A percentile compares a stretch with the other conserved stretches of the same genome.
Conservation (phyloP, 495 filamentous ascomycete species). For the Penicillium robsamsonii region DNA sequence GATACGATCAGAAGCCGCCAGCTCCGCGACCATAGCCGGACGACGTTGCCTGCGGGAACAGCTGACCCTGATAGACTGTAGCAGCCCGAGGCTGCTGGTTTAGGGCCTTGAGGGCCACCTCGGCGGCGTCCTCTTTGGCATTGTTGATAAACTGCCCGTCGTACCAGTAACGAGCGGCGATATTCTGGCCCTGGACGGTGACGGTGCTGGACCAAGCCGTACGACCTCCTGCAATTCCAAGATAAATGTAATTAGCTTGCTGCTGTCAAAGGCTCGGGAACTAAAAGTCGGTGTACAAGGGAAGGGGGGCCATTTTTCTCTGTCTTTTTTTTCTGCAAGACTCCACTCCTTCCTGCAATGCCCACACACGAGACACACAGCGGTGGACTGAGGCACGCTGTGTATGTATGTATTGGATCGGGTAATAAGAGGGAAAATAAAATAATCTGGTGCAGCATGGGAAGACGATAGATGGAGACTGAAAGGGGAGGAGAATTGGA, state of each 20-base stretch:
- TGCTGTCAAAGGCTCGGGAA: conserved; percentile 25
- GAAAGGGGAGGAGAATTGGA: conserved; percentile 1
- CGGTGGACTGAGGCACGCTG: conserved; percentile 3
- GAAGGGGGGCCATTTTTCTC: conserved; percentile 7
- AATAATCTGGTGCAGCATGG: conserved; percentile 1
- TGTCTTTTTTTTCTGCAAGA: conserved; percentile 22
- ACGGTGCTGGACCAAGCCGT: conserved; percentile 87
- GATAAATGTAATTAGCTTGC: conserved; percentile 23
- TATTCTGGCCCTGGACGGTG: conserved; percentile 51
- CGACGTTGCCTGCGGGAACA: conserved; percentile 19
- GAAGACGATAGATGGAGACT: not conserved
- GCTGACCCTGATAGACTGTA: conserved; percentile 29
- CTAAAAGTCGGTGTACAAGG: conserved; percentile 43
- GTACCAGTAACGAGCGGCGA: conserved; percentile 83
- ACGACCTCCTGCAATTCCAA: conserved; percentile 64
- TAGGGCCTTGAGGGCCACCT: conserved; percentile 58
- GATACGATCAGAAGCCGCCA: conserved; percentile 18
- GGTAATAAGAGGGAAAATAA: conserved; percentile 7
- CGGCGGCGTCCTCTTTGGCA: conserved; percentile 87
- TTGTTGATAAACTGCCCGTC: conserved; percentile 83
- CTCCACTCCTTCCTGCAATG: conserved; percentile 32
- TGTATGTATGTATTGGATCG: not conserved
- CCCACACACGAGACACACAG: conserved; percentile 20
- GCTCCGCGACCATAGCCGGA: conserved; percentile 20
- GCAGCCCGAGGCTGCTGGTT: conserved; percentile 26